Base-by-base conservation (phyloP, 345 rosid species). In the Kernera saxatilis region DNA sequence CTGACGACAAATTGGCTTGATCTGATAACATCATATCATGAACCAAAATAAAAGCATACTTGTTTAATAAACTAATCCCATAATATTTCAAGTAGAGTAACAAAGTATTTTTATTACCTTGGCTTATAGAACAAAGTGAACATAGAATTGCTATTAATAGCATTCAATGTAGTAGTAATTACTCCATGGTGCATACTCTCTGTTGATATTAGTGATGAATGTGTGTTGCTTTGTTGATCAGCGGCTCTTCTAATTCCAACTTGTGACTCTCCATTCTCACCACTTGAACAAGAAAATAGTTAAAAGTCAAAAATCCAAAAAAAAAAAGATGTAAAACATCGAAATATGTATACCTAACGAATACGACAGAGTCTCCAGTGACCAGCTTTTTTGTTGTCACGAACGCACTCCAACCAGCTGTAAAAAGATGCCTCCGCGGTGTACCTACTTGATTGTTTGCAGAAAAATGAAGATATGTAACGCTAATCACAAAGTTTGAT, bases 1-100 rank as follows among this genome's bases (percentile, higher is more conserved):
- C 85, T 88, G 43, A 88, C 79, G 39, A 88, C 78, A 46, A 86
- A 88, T 82, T 86, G 83, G 67, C 90, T 86, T 45, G 41, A 18
- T 26, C 61, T 55, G 0, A 5, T 18, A 54, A 30, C 5, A 17
- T 55, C 29, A 49, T 49, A 52, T 7, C 8, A 40, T 1, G 6
- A 51, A 8, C 8, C 25, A 43, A 43, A 43, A 43, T 2, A 43
- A 14, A 40, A 40, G 19, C 23, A 17, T 52, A 17, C 21, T n/a
- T 52, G 33, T n/a, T 27, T 4, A n/a, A 27, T 0, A 27, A 7
- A 27, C 7, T 6, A 26, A 27, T n/a, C 2, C 1, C 8, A 15
- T 8, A 22, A 52, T 27, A 6, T 51, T 27, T 17, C 23, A 8
- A 52, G 58, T 52, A 52, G 37, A 27, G 10, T 29, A 52, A 27